Conservation (phyloP, 164 flowering plant species). For the Annona cherimola region DNA sequence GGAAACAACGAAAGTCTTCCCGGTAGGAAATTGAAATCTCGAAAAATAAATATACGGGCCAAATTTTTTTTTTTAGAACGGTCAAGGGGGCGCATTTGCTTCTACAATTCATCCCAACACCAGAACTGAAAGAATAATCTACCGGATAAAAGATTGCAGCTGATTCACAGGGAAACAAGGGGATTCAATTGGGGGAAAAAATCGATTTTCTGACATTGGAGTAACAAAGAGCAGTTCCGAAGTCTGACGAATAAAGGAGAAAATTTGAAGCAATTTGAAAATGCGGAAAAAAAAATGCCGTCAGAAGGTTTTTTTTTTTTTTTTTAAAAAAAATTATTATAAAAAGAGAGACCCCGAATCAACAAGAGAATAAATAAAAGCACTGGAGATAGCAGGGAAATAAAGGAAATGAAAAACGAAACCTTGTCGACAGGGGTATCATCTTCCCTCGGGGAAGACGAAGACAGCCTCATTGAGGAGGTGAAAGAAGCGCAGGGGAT, state of each 20-base stretch:
- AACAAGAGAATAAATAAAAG: background rate
- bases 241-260: background rate
- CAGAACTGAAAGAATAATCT: background rate
- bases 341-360: background rate
- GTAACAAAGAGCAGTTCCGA: background rate
- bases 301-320: constrained; percentile 7
- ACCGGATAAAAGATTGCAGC: background rate
- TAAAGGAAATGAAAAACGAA: background rate
- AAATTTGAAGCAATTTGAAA: background rate
- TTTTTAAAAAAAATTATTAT: background rate
- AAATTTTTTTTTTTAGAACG: background rate
- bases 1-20: background rate
- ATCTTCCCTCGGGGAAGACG: constrained; percentile 1
- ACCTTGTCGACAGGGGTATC: constrained; percentile 14
- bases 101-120: background rate
- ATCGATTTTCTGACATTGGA: background rate
- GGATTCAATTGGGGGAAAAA: background rate
- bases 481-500: constrained; percentile 22
- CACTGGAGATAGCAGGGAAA: background rate
- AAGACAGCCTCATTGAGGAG: constrained; percentile 7
- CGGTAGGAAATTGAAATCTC: no score
- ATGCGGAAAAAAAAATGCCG: background rate
- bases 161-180: background rate
- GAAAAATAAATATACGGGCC: background rate
- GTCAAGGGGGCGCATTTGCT: background rate